Percentiles rank a stretch among this genome's conserved stretches.
These are phyloP conservation scores for Coniella lustricola DNA, from an alignment of 2,329 filamentous ascomycete species.

Conservation along the genomic window DNA sequence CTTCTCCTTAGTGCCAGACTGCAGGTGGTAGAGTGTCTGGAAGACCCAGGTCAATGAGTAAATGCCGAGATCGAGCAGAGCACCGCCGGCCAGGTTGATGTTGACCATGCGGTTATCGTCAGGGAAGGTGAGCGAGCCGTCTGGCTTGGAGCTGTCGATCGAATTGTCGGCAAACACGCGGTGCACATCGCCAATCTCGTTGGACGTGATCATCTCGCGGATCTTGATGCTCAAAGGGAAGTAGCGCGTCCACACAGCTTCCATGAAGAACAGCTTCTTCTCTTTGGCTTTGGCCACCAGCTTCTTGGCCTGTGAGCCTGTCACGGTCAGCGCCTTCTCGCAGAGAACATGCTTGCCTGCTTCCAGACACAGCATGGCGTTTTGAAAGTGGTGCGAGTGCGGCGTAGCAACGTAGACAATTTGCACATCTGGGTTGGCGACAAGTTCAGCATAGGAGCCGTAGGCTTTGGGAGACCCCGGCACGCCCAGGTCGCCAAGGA, in stretches of 20 bases:
- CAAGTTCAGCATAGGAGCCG: constrained; percentile 75
- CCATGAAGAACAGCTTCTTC: constrained; percentile 73
- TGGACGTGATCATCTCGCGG: constrained; percentile 53
- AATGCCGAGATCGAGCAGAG: constrained; percentile 77
- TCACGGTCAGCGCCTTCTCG: constrained; percentile 86
- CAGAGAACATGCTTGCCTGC: constrained; percentile 85
- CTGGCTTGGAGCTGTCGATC: constrained; percentile 50
- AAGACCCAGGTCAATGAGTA: constrained; percentile 89
- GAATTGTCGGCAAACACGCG: constrained; percentile 55
- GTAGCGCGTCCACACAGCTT: constrained; percentile 84
- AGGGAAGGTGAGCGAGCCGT: constrained; percentile 49
- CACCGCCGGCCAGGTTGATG: constrained; percentile 72
- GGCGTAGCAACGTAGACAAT: constrained; percentile 87
- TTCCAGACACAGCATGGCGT: constrained; percentile 74
- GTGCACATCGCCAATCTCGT: constrained; percentile 53
- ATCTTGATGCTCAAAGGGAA: constrained; percentile 77
- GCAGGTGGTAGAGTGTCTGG: constrained; percentile 78
- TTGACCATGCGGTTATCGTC: constrained; percentile 74
- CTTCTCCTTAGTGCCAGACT: constrained; percentile 48
- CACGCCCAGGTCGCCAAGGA: constrained; percentile 65
- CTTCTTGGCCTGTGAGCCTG: constrained; percentile 66
- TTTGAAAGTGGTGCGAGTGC: constrained; percentile 90
- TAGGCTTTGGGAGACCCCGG: constrained; percentile 64
- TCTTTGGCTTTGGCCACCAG: constrained; percentile 64
- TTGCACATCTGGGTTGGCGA: constrained; percentile 70